A percentile compares a stretch with the other conserved stretches of the same genome.
phyloP scores from a whole-genome alignment of 2,329 filamentous ascomycete genomes.

The Botryotinia calthae region DNA sequence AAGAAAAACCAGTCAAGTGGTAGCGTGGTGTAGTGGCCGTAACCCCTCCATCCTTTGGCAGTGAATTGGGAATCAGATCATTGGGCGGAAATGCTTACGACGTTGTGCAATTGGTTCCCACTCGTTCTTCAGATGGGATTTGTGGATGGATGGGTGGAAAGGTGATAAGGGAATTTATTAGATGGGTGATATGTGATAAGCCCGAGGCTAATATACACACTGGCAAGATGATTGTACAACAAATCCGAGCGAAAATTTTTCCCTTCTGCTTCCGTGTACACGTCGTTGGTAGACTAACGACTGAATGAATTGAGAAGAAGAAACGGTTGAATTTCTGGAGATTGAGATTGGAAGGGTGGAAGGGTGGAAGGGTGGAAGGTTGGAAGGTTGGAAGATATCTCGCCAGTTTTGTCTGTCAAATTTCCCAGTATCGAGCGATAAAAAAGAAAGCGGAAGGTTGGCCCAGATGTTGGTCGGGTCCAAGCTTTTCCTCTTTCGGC shows the following conservation, averaged over 20 bases:
- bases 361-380: no score
- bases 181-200: not conserved
- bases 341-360: not conserved
- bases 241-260: not conserved
- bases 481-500: conserved; percentile 9
- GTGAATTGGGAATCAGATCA: not conserved
- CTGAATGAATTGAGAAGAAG: not conserved
- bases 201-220: not conserved
- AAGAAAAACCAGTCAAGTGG: not conserved
- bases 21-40: not conserved
- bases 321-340: not conserved
- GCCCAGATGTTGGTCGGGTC: not conserved
- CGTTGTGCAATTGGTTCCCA: not conserved
- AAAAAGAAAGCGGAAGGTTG: not conserved
- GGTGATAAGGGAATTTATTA: not conserved
- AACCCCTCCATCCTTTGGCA: not conserved
- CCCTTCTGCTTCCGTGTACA: not conserved
- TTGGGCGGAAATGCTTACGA: conserved; percentile 3
- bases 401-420: not conserved
- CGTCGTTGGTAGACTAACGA: not conserved
- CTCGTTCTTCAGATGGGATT: not conserved
- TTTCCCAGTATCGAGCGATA: not conserved
- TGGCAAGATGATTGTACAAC: not conserved
- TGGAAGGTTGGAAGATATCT: not conserved
- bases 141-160: not conserved